These are phyloP conservation scores for Sphagnurus paluster DNA, from an alignment of 1,284 basidiomycete species.

Conservation along the genomic window DNA sequence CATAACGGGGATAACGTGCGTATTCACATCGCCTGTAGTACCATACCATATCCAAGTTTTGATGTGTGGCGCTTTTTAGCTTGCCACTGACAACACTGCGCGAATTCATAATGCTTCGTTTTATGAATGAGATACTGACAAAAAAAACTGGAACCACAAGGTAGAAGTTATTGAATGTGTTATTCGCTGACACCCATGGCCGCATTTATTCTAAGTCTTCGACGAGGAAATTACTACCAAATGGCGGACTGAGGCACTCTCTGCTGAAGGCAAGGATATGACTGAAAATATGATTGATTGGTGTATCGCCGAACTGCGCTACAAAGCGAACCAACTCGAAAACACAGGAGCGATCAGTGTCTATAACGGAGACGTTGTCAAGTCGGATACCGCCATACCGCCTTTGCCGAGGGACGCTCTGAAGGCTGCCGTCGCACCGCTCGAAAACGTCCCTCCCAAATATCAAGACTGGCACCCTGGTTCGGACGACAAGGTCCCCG, in stretches of 20 bases:
- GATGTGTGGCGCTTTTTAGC: conserved; percentile 3
- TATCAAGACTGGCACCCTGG: conserved; percentile 2
- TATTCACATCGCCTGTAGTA: not conserved
- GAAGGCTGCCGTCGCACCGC: conserved; percentile 7
- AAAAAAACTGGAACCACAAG: too few species aligned
- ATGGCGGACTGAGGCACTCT: conserved; percentile 1
- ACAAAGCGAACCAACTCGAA: conserved; percentile 17
- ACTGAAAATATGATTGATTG: conserved; percentile 19
- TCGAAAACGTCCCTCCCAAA: conserved; percentile 1
- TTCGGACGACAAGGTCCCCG: conserved; percentile 4
- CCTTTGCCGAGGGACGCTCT: not conserved
- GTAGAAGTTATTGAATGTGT: too few species aligned
- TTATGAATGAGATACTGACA: conserved; percentile 27
- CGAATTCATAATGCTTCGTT: conserved; percentile 26
- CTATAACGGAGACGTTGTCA: conserved; percentile 28
- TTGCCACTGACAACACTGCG: conserved; percentile 23
- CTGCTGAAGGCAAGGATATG: conserved; percentile 5
- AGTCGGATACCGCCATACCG: conserved; percentile 23
- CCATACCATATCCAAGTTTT: not conserved
- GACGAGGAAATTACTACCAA: conserved; percentile 1
- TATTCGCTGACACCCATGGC: not conserved
- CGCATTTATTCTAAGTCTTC: not conserved
- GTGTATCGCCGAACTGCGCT: conserved; percentile 22
- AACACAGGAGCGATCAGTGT: conserved; percentile 15
- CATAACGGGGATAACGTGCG: not conserved